These are phyloP conservation scores for Sophora flavescens DNA, from an alignment of 306 rosid genomes.

Conservation along the genomic window DNA sequence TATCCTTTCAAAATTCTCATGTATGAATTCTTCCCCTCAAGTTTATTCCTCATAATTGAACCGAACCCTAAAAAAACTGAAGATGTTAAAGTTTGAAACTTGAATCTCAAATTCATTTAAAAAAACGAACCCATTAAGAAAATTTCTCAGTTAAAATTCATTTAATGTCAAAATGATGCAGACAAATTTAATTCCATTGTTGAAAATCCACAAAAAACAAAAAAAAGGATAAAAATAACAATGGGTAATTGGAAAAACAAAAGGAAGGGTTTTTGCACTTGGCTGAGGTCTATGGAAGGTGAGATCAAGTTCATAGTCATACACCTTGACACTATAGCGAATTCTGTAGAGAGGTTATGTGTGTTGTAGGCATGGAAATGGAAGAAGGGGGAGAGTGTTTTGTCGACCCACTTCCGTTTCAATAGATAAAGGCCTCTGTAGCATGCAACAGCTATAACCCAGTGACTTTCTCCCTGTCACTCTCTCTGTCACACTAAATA, in stretches of 20 bases:
- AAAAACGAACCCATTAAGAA: slow-evolving; percentile 20
- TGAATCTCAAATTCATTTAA: slow-evolving; percentile 18
- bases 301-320: background rate
- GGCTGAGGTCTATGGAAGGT: slow-evolving; percentile 18
- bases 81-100: slow-evolving; percentile 8
- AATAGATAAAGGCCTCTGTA: too few relatives aligned
- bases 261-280: slow-evolving; percentile 36
- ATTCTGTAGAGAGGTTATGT: too few relatives aligned
- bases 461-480: too few relatives aligned
- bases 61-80: background rate
- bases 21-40: background rate
- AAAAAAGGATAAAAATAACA: background rate
- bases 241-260: slow-evolving; percentile 14
- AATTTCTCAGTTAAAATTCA: slow-evolving; percentile 12
- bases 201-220: slow-evolving; percentile 10
- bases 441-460: too few relatives aligned
- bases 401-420: too few relatives aligned
- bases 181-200: slow-evolving; percentile 36
- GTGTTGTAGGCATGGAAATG: too few relatives aligned
- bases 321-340: too few relatives aligned
- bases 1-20: background rate
- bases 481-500: too few relatives aligned
- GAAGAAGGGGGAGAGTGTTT: too few relatives aligned
- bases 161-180: background rate
- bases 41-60: slow-evolving; percentile 4